phyloP scores from a whole-genome alignment of 2,329 filamentous ascomycete genomes.

The Chaetomium strumarium region DNA sequence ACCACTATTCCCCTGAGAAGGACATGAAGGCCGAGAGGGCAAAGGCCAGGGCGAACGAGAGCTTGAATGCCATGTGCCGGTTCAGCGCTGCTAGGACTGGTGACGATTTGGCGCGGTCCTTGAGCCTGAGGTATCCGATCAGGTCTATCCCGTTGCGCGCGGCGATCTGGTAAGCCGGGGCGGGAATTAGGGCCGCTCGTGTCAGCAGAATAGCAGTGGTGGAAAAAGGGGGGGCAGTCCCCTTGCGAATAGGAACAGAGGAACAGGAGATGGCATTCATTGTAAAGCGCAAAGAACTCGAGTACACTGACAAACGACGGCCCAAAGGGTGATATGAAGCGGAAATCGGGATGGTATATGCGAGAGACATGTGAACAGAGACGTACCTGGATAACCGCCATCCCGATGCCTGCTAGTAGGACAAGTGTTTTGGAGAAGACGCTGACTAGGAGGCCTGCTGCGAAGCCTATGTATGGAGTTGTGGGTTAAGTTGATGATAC shows the following conservation, averaged over 20 bases:
- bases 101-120: slow-evolving; percentile 34
- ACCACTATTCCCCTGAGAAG: slow-evolving; percentile 26
- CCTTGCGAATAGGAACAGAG: too few species aligned
- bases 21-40: slow-evolving; percentile 60
- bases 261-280: too few species aligned
- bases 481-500: neutral
- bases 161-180: slow-evolving; percentile 33
- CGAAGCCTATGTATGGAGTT: slow-evolving; percentile 47
- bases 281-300: too few species aligned
- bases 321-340: too few species aligned
- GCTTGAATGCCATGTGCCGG: slow-evolving; percentile 57
- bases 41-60: slow-evolving; percentile 68
- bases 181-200: neutral
- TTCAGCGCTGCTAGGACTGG: slow-evolving; percentile 45
- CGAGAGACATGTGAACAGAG: neutral
- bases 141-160: slow-evolving; percentile 40
- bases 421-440: slow-evolving; percentile 67
- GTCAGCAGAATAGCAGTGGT: neutral
- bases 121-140: slow-evolving; percentile 32
- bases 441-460: slow-evolving; percentile 59
- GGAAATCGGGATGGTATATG: neutral
- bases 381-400: slow-evolving; percentile 58
- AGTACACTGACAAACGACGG: too few species aligned
- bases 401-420: slow-evolving; percentile 57
- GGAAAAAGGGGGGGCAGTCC: neutral